phyloP scores from a whole-genome alignment of 2,329 filamentous ascomycete species.

The Fonsecaea nubica region DNA sequence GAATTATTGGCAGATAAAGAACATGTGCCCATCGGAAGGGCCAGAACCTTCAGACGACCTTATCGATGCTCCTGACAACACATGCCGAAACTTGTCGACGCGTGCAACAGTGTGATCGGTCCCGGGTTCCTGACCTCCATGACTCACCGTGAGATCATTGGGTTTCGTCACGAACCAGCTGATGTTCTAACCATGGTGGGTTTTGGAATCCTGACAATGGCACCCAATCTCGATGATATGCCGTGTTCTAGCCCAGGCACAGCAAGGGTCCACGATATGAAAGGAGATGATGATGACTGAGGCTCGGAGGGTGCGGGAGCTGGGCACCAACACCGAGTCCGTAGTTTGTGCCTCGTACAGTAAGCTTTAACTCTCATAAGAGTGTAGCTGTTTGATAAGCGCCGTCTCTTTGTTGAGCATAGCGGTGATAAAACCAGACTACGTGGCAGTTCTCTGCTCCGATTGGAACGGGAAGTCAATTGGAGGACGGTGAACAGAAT shows the following conservation, averaged over 20 bases:
- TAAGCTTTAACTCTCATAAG: not conserved
- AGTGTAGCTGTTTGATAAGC: not conserved
- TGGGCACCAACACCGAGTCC: not conserved
- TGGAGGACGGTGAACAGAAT: not conserved
- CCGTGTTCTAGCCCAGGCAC: not conserved
- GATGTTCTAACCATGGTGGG: not conserved
- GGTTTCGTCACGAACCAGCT: not conserved
- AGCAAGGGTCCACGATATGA: not conserved
- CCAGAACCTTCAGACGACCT: not conserved
- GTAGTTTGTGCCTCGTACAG: not conserved
- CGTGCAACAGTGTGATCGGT: not conserved
- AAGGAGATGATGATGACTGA: not conserved
- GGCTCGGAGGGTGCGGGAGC: not conserved
- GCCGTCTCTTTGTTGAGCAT: not conserved
- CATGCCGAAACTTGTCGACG: not conserved
- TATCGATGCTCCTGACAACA: constrained; percentile 2
- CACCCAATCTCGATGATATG: not conserved
- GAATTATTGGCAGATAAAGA: constrained; percentile 6
- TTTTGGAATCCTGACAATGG: not conserved
- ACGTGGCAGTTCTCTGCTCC: not conserved
- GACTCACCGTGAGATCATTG: not conserved
- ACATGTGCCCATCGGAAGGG: not conserved
- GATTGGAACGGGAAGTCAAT: not conserved
- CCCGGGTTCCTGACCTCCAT: not conserved
- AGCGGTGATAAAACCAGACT: not conserved